Conservation (phyloP, 257 asterid genomes). For the Solanum paucissectum region DNA sequence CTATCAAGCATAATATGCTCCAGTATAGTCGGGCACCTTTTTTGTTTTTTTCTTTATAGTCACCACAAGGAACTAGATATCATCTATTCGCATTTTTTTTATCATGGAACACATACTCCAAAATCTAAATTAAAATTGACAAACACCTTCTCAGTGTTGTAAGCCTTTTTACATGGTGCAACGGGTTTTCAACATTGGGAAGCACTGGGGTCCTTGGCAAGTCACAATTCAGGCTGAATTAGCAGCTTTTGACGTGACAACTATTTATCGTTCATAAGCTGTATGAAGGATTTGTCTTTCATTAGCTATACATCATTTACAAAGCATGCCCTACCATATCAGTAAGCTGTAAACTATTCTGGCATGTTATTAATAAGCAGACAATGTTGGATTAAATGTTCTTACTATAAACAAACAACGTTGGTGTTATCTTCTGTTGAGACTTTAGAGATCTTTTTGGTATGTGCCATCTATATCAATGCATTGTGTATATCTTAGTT, state of each 20-base stretch:
- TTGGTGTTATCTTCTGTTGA: neutral
- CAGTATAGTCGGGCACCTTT: neutral
- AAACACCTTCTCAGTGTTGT: neutral
- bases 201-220: neutral
- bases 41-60: neutral
- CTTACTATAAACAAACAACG: neutral
- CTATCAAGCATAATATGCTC: neutral
- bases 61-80: neutral
- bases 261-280: no score
- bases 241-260: no score
- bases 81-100: neutral
- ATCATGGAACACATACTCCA: neutral
- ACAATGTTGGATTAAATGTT: neutral
- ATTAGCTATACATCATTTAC: neutral
- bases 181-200: neutral
- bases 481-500: neutral
- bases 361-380: neutral
- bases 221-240: neutral
- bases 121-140: neutral
- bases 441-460: neutral
- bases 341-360: neutral
- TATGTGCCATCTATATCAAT: neutral
- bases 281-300: neutral
- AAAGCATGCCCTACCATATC: neutral
- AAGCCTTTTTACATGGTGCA: neutral